Conservation (phyloP, 148 eudicot species). For the Vaccinium darrowii region DNA sequence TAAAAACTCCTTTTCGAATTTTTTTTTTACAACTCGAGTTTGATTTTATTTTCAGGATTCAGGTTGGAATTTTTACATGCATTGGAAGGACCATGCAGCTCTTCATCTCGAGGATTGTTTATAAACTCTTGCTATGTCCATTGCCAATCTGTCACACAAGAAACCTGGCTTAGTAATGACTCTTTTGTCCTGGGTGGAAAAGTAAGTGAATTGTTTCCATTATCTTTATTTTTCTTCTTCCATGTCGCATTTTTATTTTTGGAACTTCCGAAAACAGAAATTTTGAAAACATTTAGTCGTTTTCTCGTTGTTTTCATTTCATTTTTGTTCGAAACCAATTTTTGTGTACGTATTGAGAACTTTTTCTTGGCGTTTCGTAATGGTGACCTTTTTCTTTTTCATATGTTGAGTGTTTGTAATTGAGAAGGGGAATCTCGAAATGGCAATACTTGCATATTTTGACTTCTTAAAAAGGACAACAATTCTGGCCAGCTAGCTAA, state of each 20-base stretch:
- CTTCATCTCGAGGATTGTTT: conserved; percentile 59
- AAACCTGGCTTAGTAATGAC: conserved; percentile 58
- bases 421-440: too few species aligned
- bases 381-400: not conserved
- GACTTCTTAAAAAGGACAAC: too few species aligned
- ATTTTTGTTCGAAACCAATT: not conserved
- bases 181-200: conserved; percentile 47
- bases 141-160: conserved; percentile 72
- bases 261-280: not conserved
- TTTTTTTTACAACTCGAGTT: not conserved
- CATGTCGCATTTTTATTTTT: not conserved
- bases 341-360: not conserved
- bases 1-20: not conserved
- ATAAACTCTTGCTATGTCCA: conserved; percentile 79
- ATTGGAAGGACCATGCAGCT: conserved; percentile 32
- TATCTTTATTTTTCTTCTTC: not conserved
- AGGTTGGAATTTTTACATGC: conserved; percentile 53
- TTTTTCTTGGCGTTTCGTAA: not conserved
- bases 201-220: conserved; percentile 24
- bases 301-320: not conserved
- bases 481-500: not conserved
- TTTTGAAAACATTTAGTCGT: not conserved
- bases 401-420: too few species aligned
- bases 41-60: conserved; percentile 37
- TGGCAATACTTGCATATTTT: too few species aligned